Evolutionary conservation across 306 rosid species (phyloP), one percentile per base, ranked within the genome.

Genomic region (Prosopis cineraria): DNA sequence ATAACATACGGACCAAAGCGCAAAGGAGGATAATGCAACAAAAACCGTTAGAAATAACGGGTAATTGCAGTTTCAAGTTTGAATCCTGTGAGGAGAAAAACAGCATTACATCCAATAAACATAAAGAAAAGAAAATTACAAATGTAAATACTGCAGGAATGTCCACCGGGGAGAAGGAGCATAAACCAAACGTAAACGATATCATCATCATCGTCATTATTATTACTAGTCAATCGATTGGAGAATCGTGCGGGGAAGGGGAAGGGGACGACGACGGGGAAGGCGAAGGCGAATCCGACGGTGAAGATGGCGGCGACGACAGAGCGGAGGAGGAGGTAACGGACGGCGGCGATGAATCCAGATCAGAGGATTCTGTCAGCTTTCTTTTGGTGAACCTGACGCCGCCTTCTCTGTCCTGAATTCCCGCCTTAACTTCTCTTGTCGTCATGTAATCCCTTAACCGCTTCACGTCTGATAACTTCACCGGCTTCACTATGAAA

Each of bases 401-500:
- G n/a, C 64, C 16, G 8, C 81, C 69, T 71, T 58, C 58, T 45
- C 27, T 22, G 27, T 71, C 82, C 40, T 44, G 39, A 4, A 5
- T 78, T 83, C 78, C 87, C 34, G 22, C 41, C 36, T 40, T 90
- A 60, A 52, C 85, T 24, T 91, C 97, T 56, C 66, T 87, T 43
- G 86, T 77, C 82, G 91, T 82, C 89, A 86, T 80, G 68, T 80
- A 86, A 72, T 83, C 87, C 74, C 78, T 89, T 25, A 95, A 86
- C 45, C 97, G 86, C 74, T 88, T 87, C 81, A 95, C 98, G 55
- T 95, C 99, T 0, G 99, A 80, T 77, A 95, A 55, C 74, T 95
- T 91, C 89, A 95, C 98, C 30, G 99, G 99, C 60, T 95, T 95
- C 83, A 95, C 94, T 86, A 95, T 87, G 81, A 93, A 95, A 80